Evolutionary conservation across 495 filamentous ascomycete genomes (phyloP), one percentile per base, ranked within the genome.

Genomic region (Friedmanniomyces endolithicus): DNA sequence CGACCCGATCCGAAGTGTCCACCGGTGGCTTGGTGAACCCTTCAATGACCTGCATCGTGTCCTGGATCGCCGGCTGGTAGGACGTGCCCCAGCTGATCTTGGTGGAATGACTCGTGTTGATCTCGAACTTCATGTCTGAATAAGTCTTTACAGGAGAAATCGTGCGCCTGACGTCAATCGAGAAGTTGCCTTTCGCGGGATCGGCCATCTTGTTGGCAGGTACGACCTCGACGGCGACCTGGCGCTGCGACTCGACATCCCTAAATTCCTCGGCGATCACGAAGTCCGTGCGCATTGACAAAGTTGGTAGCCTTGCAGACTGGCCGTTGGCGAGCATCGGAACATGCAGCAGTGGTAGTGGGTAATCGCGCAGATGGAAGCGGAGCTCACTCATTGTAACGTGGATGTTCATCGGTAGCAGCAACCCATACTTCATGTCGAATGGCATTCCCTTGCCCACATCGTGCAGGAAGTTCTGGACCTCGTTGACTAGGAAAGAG

Each of bases 21-120:
- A 95, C 74, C 59, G 94, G 88, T 4, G 88, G 86, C 61, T 97
- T 99, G 11, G 90, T 95, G 70, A 99, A 95, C 0, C 85, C 85
- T 72, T 99, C 92, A 55, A 99, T 87, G 23, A 94, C 88, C 81
- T 97, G 95, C 92, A 99, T 99, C 87, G 96, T 95, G 63, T 99
- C 92, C 68, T 99, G 92, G 51, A 99, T 96, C 11, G 90, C 94
- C 24, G 92, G 92, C 58, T 99, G 92, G 64, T 97, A 97, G 0
- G 92, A 95, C 53, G 89, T 86, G 37, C 90, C 88, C 92, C 92
- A 99, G 29, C 89, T 95, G 48, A 97, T 90, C 52, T 85, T 81
- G 8, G 92, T 99, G 9, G 94, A 84, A 56, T 87, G 79, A 55
- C 83, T 84, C 4, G 90, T 96, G 65, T 96, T 90, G 64, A 99